phyloP scores from a whole-genome alignment of 331 rosid species.

The Pyracantha coccinea region DNA sequence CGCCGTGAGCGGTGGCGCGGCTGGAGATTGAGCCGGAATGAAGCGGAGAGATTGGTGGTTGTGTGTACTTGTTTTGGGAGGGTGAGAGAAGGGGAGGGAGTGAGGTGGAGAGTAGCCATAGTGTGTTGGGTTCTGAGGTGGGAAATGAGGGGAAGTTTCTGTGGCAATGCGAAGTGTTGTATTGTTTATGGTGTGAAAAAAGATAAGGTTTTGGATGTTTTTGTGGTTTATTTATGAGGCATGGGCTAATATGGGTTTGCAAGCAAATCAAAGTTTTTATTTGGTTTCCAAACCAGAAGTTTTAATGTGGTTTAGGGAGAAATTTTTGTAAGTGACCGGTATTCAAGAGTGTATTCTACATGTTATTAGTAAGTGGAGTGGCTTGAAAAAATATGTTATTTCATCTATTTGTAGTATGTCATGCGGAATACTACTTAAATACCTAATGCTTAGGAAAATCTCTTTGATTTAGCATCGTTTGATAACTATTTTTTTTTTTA shows the following conservation, averaged over 20 bases:
- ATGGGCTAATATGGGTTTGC: neutral
- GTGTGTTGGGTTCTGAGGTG: neutral
- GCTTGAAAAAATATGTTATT: no score
- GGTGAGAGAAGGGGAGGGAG: slow-evolving; percentile 29
- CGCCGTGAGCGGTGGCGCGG: slow-evolving; percentile 14
- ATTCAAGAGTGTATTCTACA: no score
- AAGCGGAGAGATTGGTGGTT: slow-evolving; percentile 16
- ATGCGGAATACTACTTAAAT: no score
- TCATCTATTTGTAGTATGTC: no score
- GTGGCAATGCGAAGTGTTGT: neutral
- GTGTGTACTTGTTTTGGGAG: slow-evolving; percentile 29
- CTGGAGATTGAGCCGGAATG: slow-evolving; percentile 23
- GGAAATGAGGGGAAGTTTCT: neutral
- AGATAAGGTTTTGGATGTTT: slow-evolving; percentile 41
- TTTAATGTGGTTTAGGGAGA: no score
- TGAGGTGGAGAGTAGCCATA: slow-evolving; percentile 54
- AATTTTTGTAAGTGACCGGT: no score
- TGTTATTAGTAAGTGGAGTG: no score
- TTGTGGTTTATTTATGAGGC: neutral
- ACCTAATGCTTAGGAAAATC: no score
- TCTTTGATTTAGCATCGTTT: no score
- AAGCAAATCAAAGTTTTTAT: no score
- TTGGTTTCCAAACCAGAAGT: no score
- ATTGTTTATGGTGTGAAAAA: slow-evolving; percentile 10
- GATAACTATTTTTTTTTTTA: no score